A percentile compares a stretch with the other conserved stretches of the same genome.
Conservation (phyloP, 768 basidiomycete species). For the Lentinula edodes region DNA sequence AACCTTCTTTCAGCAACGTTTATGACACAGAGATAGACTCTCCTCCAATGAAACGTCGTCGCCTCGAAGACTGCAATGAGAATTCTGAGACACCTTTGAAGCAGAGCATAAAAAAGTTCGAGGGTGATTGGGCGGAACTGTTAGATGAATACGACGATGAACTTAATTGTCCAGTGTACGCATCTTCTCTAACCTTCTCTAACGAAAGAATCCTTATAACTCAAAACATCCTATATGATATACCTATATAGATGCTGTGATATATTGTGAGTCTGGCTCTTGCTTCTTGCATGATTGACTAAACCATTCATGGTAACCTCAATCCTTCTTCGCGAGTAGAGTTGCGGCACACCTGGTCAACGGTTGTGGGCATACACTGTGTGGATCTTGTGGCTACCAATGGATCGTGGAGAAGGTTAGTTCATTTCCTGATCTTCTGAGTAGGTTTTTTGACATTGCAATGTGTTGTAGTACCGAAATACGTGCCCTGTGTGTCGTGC, state of each 20-base stretch:
- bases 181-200: conserved; percentile 9
- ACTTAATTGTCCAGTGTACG: conserved; percentile 69
- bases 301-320: conserved; percentile 1
- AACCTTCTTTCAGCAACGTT: background rate
- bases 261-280: conserved; percentile 48
- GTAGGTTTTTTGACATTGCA: background rate
- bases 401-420: conserved; percentile 56
- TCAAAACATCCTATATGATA: background rate
- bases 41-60: background rate
- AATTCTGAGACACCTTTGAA: conserved; percentile 15
- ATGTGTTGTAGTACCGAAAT: conserved; percentile 21
- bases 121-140: conserved; percentile 18
- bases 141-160: conserved; percentile 57
- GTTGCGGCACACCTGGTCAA: conserved; percentile 57
- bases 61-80: conserved; percentile 3
- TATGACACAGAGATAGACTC: background rate
- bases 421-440: conserved; percentile 1
- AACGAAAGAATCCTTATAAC: background rate
- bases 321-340: conserved; percentile 23
- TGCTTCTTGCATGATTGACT: background rate
- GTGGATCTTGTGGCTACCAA: conserved; percentile 58
- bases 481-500: conserved; percentile 60
- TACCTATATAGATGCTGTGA: conserved; percentile 54
- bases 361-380: conserved; percentile 72
- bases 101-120: conserved; percentile 41